These are phyloP conservation scores for Picocystis salinarum DNA, from an alignment of 139 green algal species.

Conservation along the genomic window DNA sequence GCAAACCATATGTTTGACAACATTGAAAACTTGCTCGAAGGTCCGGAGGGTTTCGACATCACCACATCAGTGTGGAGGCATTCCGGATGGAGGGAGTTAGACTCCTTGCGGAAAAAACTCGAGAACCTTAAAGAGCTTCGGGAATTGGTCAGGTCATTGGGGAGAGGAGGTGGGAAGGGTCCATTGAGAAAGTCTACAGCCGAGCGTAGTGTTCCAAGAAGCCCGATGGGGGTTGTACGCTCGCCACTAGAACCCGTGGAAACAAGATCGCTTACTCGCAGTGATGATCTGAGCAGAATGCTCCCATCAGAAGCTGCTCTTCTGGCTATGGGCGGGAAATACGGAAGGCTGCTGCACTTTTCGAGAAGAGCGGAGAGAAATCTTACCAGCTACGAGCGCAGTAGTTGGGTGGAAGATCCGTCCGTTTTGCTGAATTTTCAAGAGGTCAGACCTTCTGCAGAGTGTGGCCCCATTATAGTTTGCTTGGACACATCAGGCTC, in stretches of 20 bases:
- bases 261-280: constrained; percentile 42
- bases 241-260: constrained; percentile 64
- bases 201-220: constrained; percentile 28
- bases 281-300: constrained; percentile 61
- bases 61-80: constrained; percentile 40
- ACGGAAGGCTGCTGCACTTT: constrained; percentile 49
- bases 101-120: constrained; percentile 44
- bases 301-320: constrained; percentile 63
- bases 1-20: constrained; percentile 61
- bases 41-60: constrained; percentile 41
- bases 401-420: constrained; percentile 63
- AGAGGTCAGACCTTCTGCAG: constrained; percentile 66
- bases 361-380: constrained; percentile 56
- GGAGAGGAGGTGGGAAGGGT: constrained; percentile 47
- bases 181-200: constrained; percentile 48
- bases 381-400: constrained; percentile 70
- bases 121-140: constrained; percentile 59
- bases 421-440: constrained; percentile 10
- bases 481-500: constrained; percentile 71
- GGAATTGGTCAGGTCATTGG: constrained; percentile 56
- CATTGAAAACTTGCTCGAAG: constrained; percentile 50
- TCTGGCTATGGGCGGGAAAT: constrained; percentile 59
- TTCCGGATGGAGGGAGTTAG: constrained; percentile 55
- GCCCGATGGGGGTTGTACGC: constrained; percentile 47
- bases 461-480: constrained; percentile 78